Evolutionary conservation across 225 moss, liverwort and hornwort genomes (phyloP), one percentile per base, ranked within the genome.

Genomic region (Anthoceros angustus): DNA sequence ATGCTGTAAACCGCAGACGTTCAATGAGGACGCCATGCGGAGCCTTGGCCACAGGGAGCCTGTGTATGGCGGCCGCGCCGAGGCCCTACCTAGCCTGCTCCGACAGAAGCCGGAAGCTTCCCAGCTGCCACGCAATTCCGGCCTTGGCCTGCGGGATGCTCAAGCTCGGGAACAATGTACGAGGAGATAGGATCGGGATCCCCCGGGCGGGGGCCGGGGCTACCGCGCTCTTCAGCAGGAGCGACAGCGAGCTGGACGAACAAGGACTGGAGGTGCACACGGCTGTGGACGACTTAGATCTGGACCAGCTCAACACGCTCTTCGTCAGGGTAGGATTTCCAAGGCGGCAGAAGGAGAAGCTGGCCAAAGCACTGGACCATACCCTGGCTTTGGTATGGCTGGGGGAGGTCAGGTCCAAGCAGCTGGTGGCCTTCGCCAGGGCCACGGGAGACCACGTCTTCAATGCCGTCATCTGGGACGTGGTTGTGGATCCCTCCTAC

Each of bases 381-480:
- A 88, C 92, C 2, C 82, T 86, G n/a, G 79, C 92, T 2, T 8
- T 92, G 64, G 62, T 79, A n/a, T 92, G 92, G 92, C 79, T 92
- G 39, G 76, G 82, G 40, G 88, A 92, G 62, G 66, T 67, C 16
- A 67, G 81, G 71, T 71, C 77, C n/a, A 76, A 78, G 75, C 66
- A 75, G 63, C 81, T 92, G 67, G 66, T 92, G 25, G 92, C 84
- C 48, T 92, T 92, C 60, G 92, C 88, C 0, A 76, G 88, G 10
- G 92, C 92, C 25, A 92, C 92, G 2, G 92, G 92, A 11, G 92
- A 88, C 62, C 69, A 71, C 67, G 86, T 92, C 15, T 92, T 86
- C 70, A 86, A 92, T 63, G 92, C 92, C 42, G 88, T 92, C 5
- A 92, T 92, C 39, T 92, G 92, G 92, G 92, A 92, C 60, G 92